These are phyloP conservation scores for Skeletonema tropicum DNA, from an alignment of 108 stramenopile genomes.

Conservation along the genomic window DNA sequence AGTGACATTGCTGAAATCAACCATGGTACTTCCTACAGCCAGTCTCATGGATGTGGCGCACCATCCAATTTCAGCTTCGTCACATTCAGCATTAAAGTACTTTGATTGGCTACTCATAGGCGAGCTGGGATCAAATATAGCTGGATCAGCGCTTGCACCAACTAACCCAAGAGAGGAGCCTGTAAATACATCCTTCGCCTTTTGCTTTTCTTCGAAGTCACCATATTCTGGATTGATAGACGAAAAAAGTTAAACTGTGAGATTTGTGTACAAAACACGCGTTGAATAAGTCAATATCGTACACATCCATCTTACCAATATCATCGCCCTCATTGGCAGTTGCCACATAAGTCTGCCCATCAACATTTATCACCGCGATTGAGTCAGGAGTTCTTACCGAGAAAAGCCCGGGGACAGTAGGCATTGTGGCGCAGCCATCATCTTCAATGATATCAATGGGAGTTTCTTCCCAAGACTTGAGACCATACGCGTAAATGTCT, in stretches of 20 bases:
- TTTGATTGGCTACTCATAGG: constrained; percentile 31
- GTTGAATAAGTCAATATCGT: background rate
- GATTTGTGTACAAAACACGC: background rate
- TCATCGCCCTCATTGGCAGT: constrained; percentile 53
- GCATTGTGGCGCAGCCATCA: constrained; percentile 43
- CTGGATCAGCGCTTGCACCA: constrained; percentile 26
- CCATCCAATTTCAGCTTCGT: constrained; percentile 23
- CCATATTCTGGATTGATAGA: constrained; percentile 30
- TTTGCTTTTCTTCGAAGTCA: constrained; percentile 48
- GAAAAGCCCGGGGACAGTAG: constrained; percentile 37
- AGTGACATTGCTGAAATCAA: constrained; percentile 51
- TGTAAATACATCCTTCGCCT: constrained; percentile 39
- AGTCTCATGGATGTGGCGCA: constrained; percentile 48
- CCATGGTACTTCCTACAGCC: constrained; percentile 37
- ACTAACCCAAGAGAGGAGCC: constrained; percentile 32
- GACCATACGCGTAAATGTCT: constrained; percentile 43
- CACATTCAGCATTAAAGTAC: constrained; percentile 52
- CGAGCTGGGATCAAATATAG: constrained; percentile 41
- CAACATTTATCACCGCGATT: constrained; percentile 36
- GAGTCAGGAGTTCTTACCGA: constrained; percentile 42
- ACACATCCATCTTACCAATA: background rate
- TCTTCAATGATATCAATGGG: constrained; percentile 57
- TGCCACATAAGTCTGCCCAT: constrained; percentile 46
- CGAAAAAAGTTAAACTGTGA: constrained; percentile 4
- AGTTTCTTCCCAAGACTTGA: constrained; percentile 45